Base-by-base conservation (phyloP, 805 yeast genomes). In the Tanozyma kutaoensis region DNA sequence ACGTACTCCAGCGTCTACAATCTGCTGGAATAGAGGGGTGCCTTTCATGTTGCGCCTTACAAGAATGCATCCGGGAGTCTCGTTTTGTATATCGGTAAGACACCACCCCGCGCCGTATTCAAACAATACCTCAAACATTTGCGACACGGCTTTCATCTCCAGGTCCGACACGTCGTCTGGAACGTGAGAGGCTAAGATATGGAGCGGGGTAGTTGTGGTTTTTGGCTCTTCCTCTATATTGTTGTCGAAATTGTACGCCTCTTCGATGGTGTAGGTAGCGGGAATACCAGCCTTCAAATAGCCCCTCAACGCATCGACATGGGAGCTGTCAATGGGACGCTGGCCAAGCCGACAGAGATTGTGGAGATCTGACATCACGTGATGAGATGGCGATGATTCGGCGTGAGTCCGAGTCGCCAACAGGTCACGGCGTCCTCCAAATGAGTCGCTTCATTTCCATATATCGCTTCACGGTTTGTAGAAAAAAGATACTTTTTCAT, bases 81-180 rank as follows among this genome's bases (percentile, higher is more conserved):
- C 74, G 37, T 71, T 62, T 28, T 75, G 68, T 32, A 60, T 66
- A 46, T 85, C 93, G 3, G 73, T 57, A 39, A 80, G 61, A 49
- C 78, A 76, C 96, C 96, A 86, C 8, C 93, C 93, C 0, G 94
- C 95, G 16, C 96, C 96, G 46, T 72, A 77, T 43, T 80, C 72
- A 37, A 86, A 76, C 32, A 86, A 50, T 13, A 59, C 63, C 16
- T 70, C 69, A 32, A 82, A 72, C 72, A 86, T 62, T 9, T 52
- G 47, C 18, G 53, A 31, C 1, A 75, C 63, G 1, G 69, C 58
- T 3, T 24, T 26, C 1, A 45, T 36, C 29, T 61, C 58, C 21
- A 6, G 11, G 11, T 20, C 60, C 0, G 52, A 41, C 2, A 51
- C 32, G 33, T 69, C 67, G 0, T 66, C 64, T 2, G 65, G 64